Percentiles rank a stretch among this genome's conserved stretches.
Evolutionary conservation across 1,284 basidiomycete species (phyloP).

Genomic region (Erythrobasidium hasegawianum): DNA sequence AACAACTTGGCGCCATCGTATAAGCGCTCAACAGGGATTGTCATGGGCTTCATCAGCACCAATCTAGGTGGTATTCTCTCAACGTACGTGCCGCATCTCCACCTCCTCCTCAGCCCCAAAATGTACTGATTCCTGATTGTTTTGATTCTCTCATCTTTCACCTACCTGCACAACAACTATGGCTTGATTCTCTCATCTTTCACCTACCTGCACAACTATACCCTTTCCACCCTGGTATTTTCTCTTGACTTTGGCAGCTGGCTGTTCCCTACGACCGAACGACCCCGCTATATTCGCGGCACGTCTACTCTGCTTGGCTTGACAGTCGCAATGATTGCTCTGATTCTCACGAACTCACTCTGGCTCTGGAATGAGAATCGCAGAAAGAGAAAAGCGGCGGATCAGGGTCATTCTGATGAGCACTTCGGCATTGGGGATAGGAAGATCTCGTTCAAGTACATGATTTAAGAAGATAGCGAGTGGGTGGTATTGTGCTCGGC

Average conservation of each 20-base stretch:
- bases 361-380: slow-evolving; percentile 21
- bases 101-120: not conserved
- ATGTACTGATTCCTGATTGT: not conserved
- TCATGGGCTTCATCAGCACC: slow-evolving; percentile 27
- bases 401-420: slow-evolving; percentile 13
- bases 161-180: no score
- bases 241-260: not conserved
- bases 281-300: slow-evolving; percentile 25
- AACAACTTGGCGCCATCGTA: slow-evolving; percentile 33
- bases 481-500: no score
- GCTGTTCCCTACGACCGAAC: slow-evolving; percentile 23
- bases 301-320: slow-evolving; percentile 25
- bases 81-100: not conserved
- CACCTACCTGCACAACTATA: no score
- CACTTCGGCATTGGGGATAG: slow-evolving; percentile 15
- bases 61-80: slow-evolving; percentile 30
- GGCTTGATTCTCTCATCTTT: no score
- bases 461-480: slow-evolving; percentile 9
- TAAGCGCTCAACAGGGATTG: slow-evolving; percentile 31
- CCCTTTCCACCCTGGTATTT: no score
- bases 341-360: slow-evolving; percentile 16
- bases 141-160: not conserved
- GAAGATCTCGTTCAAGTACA: slow-evolving; percentile 25
- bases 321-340: slow-evolving; percentile 9
- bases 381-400: slow-evolving; percentile 18